Base-by-base conservation (phyloP, 495 filamentous ascomycete species). In the Aspergillus cavernicola region DNA sequence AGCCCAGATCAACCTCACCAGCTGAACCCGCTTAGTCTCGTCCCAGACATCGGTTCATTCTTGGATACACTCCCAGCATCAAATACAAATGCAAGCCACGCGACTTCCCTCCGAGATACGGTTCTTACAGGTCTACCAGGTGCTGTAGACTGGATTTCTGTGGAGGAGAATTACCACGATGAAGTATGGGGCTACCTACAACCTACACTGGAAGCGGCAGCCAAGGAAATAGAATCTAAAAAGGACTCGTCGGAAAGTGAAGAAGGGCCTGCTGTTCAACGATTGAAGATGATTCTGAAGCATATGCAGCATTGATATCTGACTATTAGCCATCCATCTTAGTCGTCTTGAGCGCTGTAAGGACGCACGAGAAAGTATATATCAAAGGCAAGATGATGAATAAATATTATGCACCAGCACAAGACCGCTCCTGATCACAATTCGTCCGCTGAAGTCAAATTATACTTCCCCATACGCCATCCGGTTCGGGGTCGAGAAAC, bases 111-210 rank as follows among this genome's bases (percentile, higher is more conserved):
- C 7, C 63, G 66, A 19, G 73, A 71, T 47, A 44, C 41, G 2
- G 68, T 77, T 0, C 23, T 75, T 4, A 41, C 39, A 0, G 47
- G 62, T 3, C 46, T 75, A 1, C 64, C 71, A 4, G 71, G 72
- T 1, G 67, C 72, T 16, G 56, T 53, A 42, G 68, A 85, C 42
- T 86, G 86, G 87, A 68, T 81, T 10, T 67, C 69, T 32, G 80
- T 88, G 2, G 75, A 89, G 58, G 83, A 78, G 32, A 69, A 72
- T 28, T 90, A 90, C 60, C 78, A 83, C 28, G 85, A 90, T 65
- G 85, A 89, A 52, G 85, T 92, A 10, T 92, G 88, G 88, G 88
- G 87, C 53, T 85, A 84, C 55, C 65, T 89, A 36, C 59, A 74
- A 18, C 78, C 82, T n/a, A 70, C 85, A 33, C 71, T 88, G 26